Conservation (phyloP, 345 rosid species). For the Mallotus nudiflorus region DNA sequence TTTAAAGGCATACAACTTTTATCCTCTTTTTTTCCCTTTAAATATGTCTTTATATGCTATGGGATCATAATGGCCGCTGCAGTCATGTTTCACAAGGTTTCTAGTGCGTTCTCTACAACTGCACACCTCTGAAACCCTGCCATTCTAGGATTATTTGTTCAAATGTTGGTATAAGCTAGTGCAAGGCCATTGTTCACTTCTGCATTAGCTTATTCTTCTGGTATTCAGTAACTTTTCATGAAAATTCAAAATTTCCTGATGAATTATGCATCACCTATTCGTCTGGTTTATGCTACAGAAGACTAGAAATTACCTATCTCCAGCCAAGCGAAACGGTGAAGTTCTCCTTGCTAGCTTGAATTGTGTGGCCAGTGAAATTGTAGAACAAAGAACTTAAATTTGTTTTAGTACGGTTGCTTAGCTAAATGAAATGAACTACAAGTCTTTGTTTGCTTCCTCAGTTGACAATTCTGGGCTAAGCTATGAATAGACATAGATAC, state of each 20-base stretch:
- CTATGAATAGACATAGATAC: too few relatives aligned
- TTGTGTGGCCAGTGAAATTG: too few relatives aligned
- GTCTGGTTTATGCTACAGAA: background rate
- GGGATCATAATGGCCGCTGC: background rate
- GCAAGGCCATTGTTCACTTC: background rate
- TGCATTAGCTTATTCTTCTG: too few relatives aligned
- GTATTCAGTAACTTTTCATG: too few relatives aligned
- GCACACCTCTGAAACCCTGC: background rate
- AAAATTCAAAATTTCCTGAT: too few relatives aligned
- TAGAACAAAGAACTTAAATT: too few relatives aligned
- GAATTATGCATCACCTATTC: too few relatives aligned
- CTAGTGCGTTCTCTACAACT: background rate
- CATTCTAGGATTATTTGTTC: slow-evolving; percentile 13
- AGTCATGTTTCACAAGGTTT: background rate
- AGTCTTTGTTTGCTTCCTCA: too few relatives aligned
- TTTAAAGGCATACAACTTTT: background rate
- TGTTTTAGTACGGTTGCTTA: too few relatives aligned
- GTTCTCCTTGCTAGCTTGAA: too few relatives aligned
- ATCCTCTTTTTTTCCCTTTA: background rate
- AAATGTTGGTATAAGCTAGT: background rate
- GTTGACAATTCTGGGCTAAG: too few relatives aligned
- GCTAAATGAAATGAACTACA: too few relatives aligned
- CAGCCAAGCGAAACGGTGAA: background rate
- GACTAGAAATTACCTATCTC: background rate
- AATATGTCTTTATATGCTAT: background rate